These are phyloP conservation scores for Blastocystis sp. DNA, from an alignment of 352 stramenopile species.

Conservation along the genomic window DNA sequence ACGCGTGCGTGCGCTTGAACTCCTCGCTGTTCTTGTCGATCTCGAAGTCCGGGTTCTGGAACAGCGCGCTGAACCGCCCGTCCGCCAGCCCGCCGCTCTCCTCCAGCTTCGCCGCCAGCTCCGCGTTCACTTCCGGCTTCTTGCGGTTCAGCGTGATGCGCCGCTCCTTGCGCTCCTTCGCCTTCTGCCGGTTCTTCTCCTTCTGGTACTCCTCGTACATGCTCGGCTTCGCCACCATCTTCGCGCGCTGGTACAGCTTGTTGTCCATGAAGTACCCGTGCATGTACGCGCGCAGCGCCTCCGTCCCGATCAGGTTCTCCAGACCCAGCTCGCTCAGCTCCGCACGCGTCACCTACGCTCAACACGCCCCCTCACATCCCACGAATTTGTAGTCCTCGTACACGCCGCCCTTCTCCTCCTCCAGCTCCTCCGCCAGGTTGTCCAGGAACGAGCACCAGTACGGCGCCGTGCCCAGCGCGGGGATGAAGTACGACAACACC, in stretches of 20 bases:
- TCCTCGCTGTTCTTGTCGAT: slow-evolving; percentile 92
- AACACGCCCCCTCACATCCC: slow-evolving; percentile 80
- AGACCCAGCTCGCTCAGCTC: slow-evolving; percentile 90
- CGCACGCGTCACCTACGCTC: slow-evolving; percentile 80
- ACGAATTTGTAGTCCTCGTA: slow-evolving; percentile 99
- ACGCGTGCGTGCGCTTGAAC: slow-evolving; percentile 91
- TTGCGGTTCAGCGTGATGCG: slow-evolving; percentile 76
- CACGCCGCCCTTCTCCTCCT: slow-evolving; percentile 80
- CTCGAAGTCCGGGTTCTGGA: slow-evolving; percentile 92
- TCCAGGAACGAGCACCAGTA: slow-evolving; percentile 99
- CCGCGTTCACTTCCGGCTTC: slow-evolving; percentile 83
- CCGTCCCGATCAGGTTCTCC: slow-evolving; percentile 92
- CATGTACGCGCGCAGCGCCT: slow-evolving; percentile 94
- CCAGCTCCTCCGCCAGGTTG: slow-evolving; percentile 95
- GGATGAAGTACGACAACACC: slow-evolving; percentile 96
- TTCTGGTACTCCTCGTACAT: slow-evolving; percentile 95
- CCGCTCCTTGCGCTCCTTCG: slow-evolving; percentile 72
- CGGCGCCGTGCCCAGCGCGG: slow-evolving; percentile 90
- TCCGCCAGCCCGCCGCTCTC: slow-evolving; percentile 76
- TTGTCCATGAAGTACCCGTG: slow-evolving; percentile 99
- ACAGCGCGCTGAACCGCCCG: slow-evolving; percentile 93
- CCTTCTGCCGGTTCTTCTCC: slow-evolving; percentile 88
- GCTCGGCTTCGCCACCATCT: slow-evolving; percentile 90
- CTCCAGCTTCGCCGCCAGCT: slow-evolving; percentile 81
- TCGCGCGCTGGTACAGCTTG: slow-evolving; percentile 91